phyloP scores from a whole-genome alignment of 1,284 basidiomycete species.

The Vanrija sp. region DNA sequence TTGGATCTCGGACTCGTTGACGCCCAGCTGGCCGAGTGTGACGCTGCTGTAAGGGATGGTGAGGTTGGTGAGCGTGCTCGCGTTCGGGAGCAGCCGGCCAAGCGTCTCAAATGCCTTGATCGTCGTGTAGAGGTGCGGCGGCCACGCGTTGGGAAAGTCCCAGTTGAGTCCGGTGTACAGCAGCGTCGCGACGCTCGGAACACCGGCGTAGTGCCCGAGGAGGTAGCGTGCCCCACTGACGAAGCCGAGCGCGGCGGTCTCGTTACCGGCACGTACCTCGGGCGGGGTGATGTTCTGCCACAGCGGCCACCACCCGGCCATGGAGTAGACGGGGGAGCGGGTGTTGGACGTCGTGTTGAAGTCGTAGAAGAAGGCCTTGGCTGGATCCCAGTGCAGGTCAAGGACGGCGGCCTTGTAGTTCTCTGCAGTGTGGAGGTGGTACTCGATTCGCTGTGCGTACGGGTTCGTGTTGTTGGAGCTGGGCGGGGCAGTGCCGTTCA shows the following conservation, averaged over 20 bases:
- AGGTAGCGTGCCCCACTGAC: slow-evolving; percentile 73
- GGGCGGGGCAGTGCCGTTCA: slow-evolving; percentile 8
- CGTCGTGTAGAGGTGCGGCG: slow-evolving; percentile 78
- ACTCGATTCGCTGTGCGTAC: slow-evolving; percentile 40
- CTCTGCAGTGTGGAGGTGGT: slow-evolving; percentile 61
- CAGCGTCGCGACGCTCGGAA: slow-evolving; percentile 63
- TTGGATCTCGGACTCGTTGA: slow-evolving; percentile 64
- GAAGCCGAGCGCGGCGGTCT: slow-evolving; percentile 60
- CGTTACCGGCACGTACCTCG: slow-evolving; percentile 58
- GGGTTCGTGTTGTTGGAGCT: slow-evolving; percentile 18
- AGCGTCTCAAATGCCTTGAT: slow-evolving; percentile 66
- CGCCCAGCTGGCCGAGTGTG: slow-evolving; percentile 67
- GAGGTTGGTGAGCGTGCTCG: slow-evolving; percentile 13
- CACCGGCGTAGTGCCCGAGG: slow-evolving; percentile 78
- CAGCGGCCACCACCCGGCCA: slow-evolving; percentile 75
- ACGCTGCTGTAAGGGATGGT: slow-evolving; percentile 49
- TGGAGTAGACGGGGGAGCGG: slow-evolving; percentile 63
- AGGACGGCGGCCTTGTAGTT: slow-evolving; percentile 65
- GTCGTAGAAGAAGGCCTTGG: slow-evolving; percentile 75
- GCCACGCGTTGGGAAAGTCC: slow-evolving; percentile 56
- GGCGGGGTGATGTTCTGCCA: slow-evolving; percentile 81
- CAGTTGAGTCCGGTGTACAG: slow-evolving; percentile 76
- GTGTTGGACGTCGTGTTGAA: slow-evolving; percentile 62
- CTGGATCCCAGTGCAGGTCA: slow-evolving; percentile 79
- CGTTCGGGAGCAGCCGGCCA: slow-evolving; percentile 31